Evolutionary conservation across 176 grass and related monocot genomes (phyloP).

Genomic region (Juncus effusus): DNA sequence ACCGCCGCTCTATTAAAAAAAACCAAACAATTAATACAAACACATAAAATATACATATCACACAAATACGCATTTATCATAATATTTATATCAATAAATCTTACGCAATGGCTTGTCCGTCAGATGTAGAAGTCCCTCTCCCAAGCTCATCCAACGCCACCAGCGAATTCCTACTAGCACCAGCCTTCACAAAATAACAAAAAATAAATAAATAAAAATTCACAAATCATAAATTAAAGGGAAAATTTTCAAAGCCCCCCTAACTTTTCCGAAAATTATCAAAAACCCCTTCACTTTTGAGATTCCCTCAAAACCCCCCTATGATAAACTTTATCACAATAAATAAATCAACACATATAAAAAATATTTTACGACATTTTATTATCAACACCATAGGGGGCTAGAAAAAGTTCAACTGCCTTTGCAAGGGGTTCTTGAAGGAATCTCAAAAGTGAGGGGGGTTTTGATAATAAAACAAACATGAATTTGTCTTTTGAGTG

Average conservation of each 20-base stretch:
- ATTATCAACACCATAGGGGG: too few species aligned
- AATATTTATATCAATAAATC: slow-evolving; percentile 22
- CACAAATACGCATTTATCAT: slow-evolving; percentile 9
- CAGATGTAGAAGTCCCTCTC: slow-evolving; percentile 93
- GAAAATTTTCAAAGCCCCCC: neutral
- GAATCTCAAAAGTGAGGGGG: too few species aligned
- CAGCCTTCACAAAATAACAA: slow-evolving; percentile 55
- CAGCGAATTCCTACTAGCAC: slow-evolving; percentile 80
- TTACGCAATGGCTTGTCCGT: slow-evolving; percentile 99
- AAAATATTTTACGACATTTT: neutral
- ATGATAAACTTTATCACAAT: neutral
- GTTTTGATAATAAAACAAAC: too few species aligned
- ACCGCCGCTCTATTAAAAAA: slow-evolving; percentile 62
- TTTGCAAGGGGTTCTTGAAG: too few species aligned
- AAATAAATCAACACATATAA: slow-evolving; percentile 16
- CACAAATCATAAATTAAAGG: neutral
- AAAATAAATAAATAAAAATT: slow-evolving; percentile 18
- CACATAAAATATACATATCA: slow-evolving; percentile 19
- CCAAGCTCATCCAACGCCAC: slow-evolving; percentile 98
- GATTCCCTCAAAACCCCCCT: neutral
- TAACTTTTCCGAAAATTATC: too few species aligned
- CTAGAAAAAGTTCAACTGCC: too few species aligned
- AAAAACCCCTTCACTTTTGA: too few species aligned
- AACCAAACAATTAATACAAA: slow-evolving; percentile 18
- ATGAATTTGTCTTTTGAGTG: too few species aligned